Percentiles rank a stretch among this genome's conserved stretches.
These are phyloP conservation scores for Plasmodium blacklocki DNA, from an alignment of 169 alveolate genomes.

Conservation along the genomic window DNA sequence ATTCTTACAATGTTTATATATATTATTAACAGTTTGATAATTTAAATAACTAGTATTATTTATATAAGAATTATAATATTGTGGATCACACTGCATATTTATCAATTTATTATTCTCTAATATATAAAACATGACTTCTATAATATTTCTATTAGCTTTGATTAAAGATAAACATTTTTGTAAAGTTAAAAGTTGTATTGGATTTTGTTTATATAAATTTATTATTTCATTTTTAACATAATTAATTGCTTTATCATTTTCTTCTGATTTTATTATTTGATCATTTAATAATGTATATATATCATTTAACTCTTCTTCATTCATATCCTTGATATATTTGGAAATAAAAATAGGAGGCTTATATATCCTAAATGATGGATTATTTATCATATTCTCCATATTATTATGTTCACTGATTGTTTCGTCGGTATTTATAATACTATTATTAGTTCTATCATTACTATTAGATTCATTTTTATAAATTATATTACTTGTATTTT, in stretches of 20 bases:
- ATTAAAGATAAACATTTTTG: slow-evolving; percentile 18
- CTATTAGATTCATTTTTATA: background rate
- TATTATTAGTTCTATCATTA: background rate
- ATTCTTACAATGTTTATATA: slow-evolving; percentile 6
- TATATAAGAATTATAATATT: background rate
- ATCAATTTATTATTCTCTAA: slow-evolving; percentile 27
- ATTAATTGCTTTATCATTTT: slow-evolving; percentile 42
- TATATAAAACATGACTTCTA: slow-evolving; percentile 42
- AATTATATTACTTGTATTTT: background rate
- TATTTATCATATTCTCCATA: background rate
- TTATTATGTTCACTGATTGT: background rate
- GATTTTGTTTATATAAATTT: slow-evolving; percentile 22
- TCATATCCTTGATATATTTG: background rate
- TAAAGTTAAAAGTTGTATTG: slow-evolving; percentile 12
- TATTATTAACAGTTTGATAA: slow-evolving; percentile 22
- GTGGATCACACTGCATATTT: background rate
- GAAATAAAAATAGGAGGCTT: background rate
- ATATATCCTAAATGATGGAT: background rate
- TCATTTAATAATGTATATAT: slow-evolving; percentile 14
- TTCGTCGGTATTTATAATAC: background rate
- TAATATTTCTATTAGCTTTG: slow-evolving; percentile 24
- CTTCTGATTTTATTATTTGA: background rate
- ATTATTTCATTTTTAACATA: slow-evolving; percentile 47
- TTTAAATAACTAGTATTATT: slow-evolving; percentile 1
- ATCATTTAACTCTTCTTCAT: slow-evolving; percentile 33